These are phyloP conservation scores for Scedosporium dehoogii DNA, from an alignment of 2,329 filamentous ascomycete genomes.

Conservation along the genomic window DNA sequence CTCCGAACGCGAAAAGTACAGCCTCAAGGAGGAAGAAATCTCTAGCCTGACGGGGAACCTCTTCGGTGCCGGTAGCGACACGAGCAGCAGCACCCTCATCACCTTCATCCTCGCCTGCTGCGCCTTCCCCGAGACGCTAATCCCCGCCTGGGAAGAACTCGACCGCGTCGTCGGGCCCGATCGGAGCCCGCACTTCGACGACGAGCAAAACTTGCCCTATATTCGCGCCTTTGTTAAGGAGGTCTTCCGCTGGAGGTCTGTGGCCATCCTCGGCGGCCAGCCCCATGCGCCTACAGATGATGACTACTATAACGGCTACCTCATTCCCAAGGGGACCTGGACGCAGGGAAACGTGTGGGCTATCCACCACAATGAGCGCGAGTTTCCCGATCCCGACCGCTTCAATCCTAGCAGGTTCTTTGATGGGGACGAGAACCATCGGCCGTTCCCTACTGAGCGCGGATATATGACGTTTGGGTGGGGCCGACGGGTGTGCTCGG, in stretches of 20 bases:
- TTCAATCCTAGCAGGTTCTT: slow-evolving; percentile 33
- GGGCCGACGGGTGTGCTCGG: slow-evolving; percentile 43
- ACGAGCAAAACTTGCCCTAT: slow-evolving; percentile 40
- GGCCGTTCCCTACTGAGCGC: slow-evolving; percentile 37
- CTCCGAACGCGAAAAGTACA: slow-evolving; percentile 33
- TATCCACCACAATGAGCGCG: slow-evolving; percentile 13
- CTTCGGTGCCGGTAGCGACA: slow-evolving; percentile 22
- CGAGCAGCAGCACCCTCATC: slow-evolving; percentile 18
- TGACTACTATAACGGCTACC: slow-evolving; percentile 34
- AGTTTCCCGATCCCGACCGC: slow-evolving; percentile 35
- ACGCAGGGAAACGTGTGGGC: slow-evolving; percentile 40
- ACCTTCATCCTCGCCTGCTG: slow-evolving; percentile 40
- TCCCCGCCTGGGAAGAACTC: slow-evolving; percentile 38
- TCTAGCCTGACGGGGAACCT: slow-evolving; percentile 36
- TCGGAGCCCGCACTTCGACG: slow-evolving; percentile 36
- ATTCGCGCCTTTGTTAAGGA: slow-evolving; percentile 45
- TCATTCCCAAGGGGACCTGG: slow-evolving; percentile 38
- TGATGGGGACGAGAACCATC: slow-evolving; percentile 22
- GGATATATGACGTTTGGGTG: slow-evolving; percentile 48
- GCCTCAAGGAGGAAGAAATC: slow-evolving; percentile 32
- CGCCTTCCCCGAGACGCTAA: slow-evolving; percentile 34
- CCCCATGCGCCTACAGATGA: slow-evolving; percentile 39
- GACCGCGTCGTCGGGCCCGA: slow-evolving; percentile 37
- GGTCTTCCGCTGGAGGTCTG: slow-evolving; percentile 43
- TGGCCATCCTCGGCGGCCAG: slow-evolving; percentile 38